These are phyloP conservation scores for Lagenidium sp. DNA, from an alignment of 352 stramenopile genomes.

Conservation along the genomic window DNA sequence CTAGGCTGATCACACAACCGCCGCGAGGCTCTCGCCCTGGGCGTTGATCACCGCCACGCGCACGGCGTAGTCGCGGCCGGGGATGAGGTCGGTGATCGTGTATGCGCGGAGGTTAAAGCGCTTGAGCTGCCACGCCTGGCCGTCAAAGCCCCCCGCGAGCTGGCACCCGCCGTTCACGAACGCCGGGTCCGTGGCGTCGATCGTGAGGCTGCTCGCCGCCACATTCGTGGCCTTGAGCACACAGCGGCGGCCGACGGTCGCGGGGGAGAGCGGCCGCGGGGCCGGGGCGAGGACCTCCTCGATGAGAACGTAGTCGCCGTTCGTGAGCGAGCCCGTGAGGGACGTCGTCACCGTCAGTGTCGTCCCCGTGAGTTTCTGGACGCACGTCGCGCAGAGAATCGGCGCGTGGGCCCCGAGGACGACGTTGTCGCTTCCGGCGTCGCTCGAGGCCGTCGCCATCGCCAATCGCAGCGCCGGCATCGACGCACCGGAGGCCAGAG, in stretches of 20 bases:
- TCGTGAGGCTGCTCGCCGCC: slow-evolving; percentile 1
- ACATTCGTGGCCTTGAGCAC: slow-evolving; percentile 28
- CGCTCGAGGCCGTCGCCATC: slow-evolving; percentile 12
- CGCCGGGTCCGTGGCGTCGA: slow-evolving; percentile 9
- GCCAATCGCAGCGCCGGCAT: slow-evolving; percentile 32
- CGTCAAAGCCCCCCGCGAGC: slow-evolving; percentile 33
- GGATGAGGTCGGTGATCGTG: slow-evolving; percentile 44
- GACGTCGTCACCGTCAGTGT: slow-evolving; percentile 33
- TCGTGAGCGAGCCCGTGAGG: slow-evolving; percentile 10
- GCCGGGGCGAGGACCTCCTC: slow-evolving; percentile 32
- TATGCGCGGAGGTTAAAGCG: slow-evolving; percentile 54
- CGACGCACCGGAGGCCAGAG: slow-evolving; percentile 20
- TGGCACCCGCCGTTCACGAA: slow-evolving; percentile 25
- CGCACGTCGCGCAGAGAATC: slow-evolving; percentile 44
- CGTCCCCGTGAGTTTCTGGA: slow-evolving; percentile 34
- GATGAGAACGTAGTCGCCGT: slow-evolving; percentile 48
- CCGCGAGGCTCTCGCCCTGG: slow-evolving; percentile 30
- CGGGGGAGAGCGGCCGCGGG: slow-evolving; percentile 35
- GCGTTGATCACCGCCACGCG: slow-evolving; percentile 33
- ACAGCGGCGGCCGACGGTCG: slow-evolving; percentile 19
- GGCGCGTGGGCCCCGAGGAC: slow-evolving; percentile 21
- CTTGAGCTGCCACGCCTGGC: slow-evolving; percentile 45
- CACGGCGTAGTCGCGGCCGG: slow-evolving; percentile 61
- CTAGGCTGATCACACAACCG: slow-evolving; percentile 9
- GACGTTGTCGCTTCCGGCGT: slow-evolving; percentile 16